phyloP scores from a whole-genome alignment of 192 early-diverging fungal species.

The Podochytrium sp. region DNA sequence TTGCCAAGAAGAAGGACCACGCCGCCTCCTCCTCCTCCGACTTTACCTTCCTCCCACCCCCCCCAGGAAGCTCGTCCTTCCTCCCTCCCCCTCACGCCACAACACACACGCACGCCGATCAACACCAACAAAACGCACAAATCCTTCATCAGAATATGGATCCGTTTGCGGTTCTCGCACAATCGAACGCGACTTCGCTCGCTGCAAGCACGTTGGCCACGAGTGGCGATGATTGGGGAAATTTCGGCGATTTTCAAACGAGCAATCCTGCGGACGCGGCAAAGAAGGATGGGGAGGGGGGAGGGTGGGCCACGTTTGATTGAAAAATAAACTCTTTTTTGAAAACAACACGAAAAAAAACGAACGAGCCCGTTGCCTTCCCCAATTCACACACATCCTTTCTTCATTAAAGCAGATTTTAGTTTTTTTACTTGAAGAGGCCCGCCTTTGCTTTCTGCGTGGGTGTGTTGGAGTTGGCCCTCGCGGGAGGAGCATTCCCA shows the following conservation, averaged over 20 bases:
- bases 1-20: constrained; percentile 11
- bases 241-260: constrained; percentile 45
- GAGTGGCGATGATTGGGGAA: constrained; percentile 32
- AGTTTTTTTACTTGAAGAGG: constrained; percentile 59
- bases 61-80: background rate
- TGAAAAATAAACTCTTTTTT: background rate
- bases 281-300: background rate
- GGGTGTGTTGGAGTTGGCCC: constrained; percentile 47
- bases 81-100: background rate
- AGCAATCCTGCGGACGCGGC: background rate
- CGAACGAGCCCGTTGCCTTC: too few species aligned
- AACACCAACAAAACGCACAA: background rate
- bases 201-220: background rate
- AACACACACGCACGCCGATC: background rate
- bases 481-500: constrained; percentile 53
- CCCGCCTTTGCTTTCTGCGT: constrained; percentile 75
- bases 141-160: background rate
- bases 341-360: background rate
- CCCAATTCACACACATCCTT: too few species aligned
- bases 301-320: constrained; percentile 31
- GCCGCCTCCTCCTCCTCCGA: background rate
- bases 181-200: background rate
- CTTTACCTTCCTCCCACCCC: too few species aligned
- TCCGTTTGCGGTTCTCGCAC: constrained; percentile 17
- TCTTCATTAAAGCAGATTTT: background rate